Evolutionary conservation across 805 yeast genomes (phyloP), one percentile per base, ranked within the genome.

Genomic region (Starmerella sirachaensis): DNA sequence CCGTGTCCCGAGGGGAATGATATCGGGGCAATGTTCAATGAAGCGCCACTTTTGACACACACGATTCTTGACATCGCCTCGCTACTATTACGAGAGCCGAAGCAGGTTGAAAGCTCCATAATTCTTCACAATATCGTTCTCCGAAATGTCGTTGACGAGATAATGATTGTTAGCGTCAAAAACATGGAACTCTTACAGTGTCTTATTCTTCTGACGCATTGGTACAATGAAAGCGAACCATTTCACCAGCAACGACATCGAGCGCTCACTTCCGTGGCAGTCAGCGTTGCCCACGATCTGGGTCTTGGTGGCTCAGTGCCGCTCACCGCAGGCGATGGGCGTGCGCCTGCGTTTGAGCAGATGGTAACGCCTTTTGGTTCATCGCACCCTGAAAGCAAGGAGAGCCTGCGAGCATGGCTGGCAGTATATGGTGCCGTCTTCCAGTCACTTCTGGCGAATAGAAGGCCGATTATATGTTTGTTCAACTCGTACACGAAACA

Each of bases 141-240:
- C 31, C 52, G 52, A 26, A 43, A 55, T 2, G 47, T 58, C 6
- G 46, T 57, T 9, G 55, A 69, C 34, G 86, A 83, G 50, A 68
- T 78, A 9, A 58, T 84, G 58, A 66, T 78, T 7, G 63, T 70
- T 18, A 94, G 94, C 14, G 66, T 72, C 38, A 85, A 82, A 59
- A 68, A 76, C 6, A 58, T 75, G 13, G 86, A 82, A 54, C 57
- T 82, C 25, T 60, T 84, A 27, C 76, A 77, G 54, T 61, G 76
- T 14, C 60, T 80, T 34, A 53, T 79, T 14, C 51, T 81, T 5
- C 61, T 79, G 36, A 69, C 79, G 18, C 57, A 77, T 20, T 85
- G 94, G 94, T 84, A 83, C 54, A 81, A 79, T 47, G 71, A 82
- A 4, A 81, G 94, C 0, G 94, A 83, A 56, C 63, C 81, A 48